Evolutionary conservation across 768 basidiomycete genomes (phyloP).

Genomic region (Boletus rubescentipes): DNA sequence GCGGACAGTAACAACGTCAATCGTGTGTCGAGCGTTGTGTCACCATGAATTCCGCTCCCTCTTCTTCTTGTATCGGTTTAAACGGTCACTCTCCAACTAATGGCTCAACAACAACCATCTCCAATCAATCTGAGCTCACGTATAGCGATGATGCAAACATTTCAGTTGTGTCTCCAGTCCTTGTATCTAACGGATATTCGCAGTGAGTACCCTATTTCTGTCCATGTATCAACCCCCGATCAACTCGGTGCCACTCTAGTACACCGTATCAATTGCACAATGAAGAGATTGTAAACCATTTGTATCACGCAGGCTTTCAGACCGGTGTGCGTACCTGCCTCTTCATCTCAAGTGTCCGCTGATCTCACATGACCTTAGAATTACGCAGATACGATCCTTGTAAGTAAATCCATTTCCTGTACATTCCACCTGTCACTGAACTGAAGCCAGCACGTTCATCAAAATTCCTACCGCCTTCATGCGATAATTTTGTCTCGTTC

Average conservation of each 20-base stretch:
- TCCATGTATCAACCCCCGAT: constrained; percentile 3
- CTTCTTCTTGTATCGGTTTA: constrained; percentile 37
- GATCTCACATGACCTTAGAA: constrained; percentile 47
- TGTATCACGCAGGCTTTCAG: constrained; percentile 80
- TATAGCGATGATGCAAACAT: constrained; percentile 32
- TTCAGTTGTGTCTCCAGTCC: constrained; percentile 33
- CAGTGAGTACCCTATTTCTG: constrained; percentile 46
- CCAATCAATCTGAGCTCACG: constrained; percentile 37
- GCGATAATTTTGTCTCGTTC: constrained; percentile 86
- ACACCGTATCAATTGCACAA: constrained; percentile 64
- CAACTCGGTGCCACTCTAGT: constrained; percentile 21
- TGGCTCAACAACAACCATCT: constrained; percentile 41
- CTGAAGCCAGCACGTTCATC: constrained; percentile 61
- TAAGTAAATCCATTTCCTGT: constrained; percentile 37
- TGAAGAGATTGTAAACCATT: constrained; percentile 73
- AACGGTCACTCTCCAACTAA: constrained; percentile 59
- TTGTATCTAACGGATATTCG: constrained; percentile 56
- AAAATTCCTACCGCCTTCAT: constrained; percentile 75
- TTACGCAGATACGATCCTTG: constrained; percentile 79
- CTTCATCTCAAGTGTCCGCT: constrained; percentile 7
- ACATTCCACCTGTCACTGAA: constrained; percentile 12
- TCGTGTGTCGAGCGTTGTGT: not conserved
- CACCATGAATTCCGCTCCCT: constrained; percentile 28
- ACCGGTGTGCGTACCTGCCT: constrained; percentile 60
- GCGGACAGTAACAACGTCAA: not conserved